Percentiles rank a stretch among this genome's conserved stretches.
phyloP scores from a whole-genome alignment of 495 filamentous ascomycete genomes.

The Penicillium crystallinum region DNA sequence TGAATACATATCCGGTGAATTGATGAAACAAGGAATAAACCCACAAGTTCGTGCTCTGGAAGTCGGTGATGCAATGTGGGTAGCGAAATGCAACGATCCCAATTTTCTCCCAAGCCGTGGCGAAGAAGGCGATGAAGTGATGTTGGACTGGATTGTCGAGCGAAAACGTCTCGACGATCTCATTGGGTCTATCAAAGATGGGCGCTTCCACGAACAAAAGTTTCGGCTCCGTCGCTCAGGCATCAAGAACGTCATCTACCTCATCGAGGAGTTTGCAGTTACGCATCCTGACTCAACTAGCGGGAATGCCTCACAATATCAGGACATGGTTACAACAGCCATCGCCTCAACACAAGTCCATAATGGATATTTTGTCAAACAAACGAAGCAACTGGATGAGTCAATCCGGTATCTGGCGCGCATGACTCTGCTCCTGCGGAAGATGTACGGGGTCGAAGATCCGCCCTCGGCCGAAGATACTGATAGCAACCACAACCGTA shows the following conservation, averaged over 20 bases:
- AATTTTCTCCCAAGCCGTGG: constrained; percentile 49
- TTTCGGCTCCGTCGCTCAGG: constrained; percentile 69
- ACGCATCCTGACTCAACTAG: constrained; percentile 31
- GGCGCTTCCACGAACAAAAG: constrained; percentile 81
- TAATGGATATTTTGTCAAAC: constrained; percentile 77
- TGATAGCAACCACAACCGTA: constrained; percentile 3
- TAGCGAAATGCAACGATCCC: constrained; percentile 63
- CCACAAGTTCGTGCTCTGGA: constrained; percentile 63
- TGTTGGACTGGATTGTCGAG: constrained; percentile 79
- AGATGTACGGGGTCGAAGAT: constrained; percentile 54
- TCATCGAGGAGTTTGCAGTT: constrained; percentile 70
- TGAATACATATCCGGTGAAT: constrained; percentile 71
- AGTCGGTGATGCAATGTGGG: constrained; percentile 76
- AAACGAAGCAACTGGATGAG: constrained; percentile 71
- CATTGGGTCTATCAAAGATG: constrained; percentile 73
- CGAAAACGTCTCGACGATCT: constrained; percentile 81
- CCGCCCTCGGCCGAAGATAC: constrained; percentile 4
- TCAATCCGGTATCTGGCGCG: constrained; percentile 72
- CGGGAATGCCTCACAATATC: constrained; percentile 45
- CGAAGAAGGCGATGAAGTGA: constrained; percentile 66
- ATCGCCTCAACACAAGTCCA: constrained; percentile 79
- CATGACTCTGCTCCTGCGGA: constrained; percentile 66
- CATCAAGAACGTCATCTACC: constrained; percentile 69
- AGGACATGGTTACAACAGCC: constrained; percentile 64
- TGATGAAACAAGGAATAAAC: constrained; percentile 59